These are phyloP conservation scores for Amesomyces nigricolor DNA, from an alignment of 2,329 filamentous ascomycete species.

Conservation along the genomic window DNA sequence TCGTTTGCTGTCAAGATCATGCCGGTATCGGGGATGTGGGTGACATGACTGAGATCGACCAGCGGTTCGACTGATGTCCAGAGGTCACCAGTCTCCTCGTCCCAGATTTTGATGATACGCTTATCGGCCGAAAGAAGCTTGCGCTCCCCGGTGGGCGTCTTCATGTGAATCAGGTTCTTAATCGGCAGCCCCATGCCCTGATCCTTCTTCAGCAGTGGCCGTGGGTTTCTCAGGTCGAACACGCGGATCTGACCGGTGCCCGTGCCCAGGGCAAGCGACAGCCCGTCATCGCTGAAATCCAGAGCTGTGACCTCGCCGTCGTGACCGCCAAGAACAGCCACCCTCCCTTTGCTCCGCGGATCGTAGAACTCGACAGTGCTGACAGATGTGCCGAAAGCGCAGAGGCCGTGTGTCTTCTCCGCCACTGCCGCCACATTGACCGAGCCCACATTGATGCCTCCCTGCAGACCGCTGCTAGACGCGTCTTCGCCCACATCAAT, in stretches of 20 bases:
- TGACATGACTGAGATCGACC: slow-evolving; percentile 91
- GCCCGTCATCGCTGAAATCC: slow-evolving; percentile 75
- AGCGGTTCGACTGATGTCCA: slow-evolving; percentile 96
- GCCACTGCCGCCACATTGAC: slow-evolving; percentile 86
- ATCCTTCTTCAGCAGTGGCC: slow-evolving; percentile 82
- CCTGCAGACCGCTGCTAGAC: slow-evolving; percentile 69
- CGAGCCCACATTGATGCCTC: slow-evolving; percentile 75
- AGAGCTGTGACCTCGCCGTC: slow-evolving; percentile 77
- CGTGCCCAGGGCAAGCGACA: slow-evolving; percentile 82
- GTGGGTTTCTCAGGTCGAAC: slow-evolving; percentile 85
- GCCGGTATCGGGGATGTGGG: slow-evolving; percentile 84
- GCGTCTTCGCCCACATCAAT: slow-evolving; percentile 86
- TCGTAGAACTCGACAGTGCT: slow-evolving; percentile 99
- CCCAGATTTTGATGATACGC: slow-evolving; percentile 96
- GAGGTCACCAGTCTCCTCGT: slow-evolving; percentile 71
- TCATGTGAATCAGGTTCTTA: slow-evolving; percentile 71
- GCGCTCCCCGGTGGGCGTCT: slow-evolving; percentile 67
- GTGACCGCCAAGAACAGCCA: slow-evolving; percentile 66
- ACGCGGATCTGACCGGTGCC: slow-evolving; percentile 82
- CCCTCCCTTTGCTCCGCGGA: slow-evolving; percentile 71
- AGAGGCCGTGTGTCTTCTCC: slow-evolving; percentile 80
- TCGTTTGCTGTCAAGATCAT: slow-evolving; percentile 98
- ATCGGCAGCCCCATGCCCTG: slow-evolving; percentile 94
- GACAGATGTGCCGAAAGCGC: slow-evolving; percentile 87
- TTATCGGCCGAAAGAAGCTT: slow-evolving; percentile 93